Conservation (phyloP, 163 green algal species). For the Volvox carteri region DNA sequence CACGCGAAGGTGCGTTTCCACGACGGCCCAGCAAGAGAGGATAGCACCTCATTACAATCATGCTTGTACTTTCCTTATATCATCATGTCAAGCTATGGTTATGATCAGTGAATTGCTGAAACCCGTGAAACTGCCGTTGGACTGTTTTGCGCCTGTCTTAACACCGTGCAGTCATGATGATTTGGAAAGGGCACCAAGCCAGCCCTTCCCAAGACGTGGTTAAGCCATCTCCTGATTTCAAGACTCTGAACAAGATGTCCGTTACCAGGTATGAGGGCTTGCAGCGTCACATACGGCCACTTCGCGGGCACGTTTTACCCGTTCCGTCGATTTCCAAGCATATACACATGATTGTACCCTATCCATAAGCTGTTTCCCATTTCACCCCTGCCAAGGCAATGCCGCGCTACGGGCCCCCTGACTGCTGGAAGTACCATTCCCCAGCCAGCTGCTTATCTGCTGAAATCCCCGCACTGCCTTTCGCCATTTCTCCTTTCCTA, state of each 20-base stretch:
- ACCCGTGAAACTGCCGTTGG: neutral
- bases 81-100: neutral
- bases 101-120: neutral
- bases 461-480: no score
- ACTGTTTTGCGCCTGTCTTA: neutral
- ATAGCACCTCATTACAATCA: no score
- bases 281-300: no score
- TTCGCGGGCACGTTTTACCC: no score
- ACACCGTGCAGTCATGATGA: constrained; percentile 59
- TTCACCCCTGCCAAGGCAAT: no score
- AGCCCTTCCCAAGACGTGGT: constrained; percentile 1
- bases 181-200: constrained; percentile 60
- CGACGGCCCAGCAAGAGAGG: neutral
- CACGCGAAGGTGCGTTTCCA: constrained; percentile 55
- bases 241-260: constrained; percentile 61
- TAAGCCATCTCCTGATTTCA: constrained; percentile 60
- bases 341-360: no score
- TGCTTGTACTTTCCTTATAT: neutral
- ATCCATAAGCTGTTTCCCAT: no score
- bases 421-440: no score
- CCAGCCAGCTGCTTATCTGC: no score
- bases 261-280: constrained; percentile 60
- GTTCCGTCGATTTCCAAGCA: no score
- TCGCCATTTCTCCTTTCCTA: neutral
- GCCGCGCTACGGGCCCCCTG: no score